Base-by-base conservation (phyloP, 208 protist species). In the Leishmania tarentolae region DNA sequence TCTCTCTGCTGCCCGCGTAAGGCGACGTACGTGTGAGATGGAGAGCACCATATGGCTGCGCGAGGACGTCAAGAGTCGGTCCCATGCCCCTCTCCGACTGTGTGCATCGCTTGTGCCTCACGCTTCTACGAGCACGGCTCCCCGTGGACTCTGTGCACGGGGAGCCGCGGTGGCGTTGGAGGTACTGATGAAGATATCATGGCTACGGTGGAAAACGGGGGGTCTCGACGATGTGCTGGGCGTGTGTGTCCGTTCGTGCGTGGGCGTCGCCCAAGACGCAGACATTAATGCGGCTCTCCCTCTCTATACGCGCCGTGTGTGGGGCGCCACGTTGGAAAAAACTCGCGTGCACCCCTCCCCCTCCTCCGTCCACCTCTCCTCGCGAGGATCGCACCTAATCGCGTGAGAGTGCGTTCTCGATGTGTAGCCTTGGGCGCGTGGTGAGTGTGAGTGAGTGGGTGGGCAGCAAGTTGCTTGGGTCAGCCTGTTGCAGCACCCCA, bases 1-100 rank as follows among this genome's bases (percentile, higher is more conserved):
- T 93, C 71, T 74, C 81, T 28, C 72, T 84, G 24, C 84, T 84
- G 2, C 76, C 61, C 21, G 37, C 15, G 28, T 80, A n/a, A 61
- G 28, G 28, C 42, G 57, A 24, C 44, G 52, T 19, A n/a, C n/a
- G 47, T 21, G n/a, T 17, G 44, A 19, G 50, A 46, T 42, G 13
- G 44, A 50, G 28, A n/a, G 4, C 19, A 15, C 28, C 2, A 35
- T 28, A 52, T 35, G 44, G 28, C 1, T n/a, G 68, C 52, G 68
- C 37, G 61, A 9, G 61, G 40, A n/a, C 24, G 65, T 42, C 35
- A 69, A 28, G 11, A 15, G 61, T 31, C 61, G 37, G n/a, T 21
- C 4, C 24, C 11, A 68, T 40, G 35, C 37, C 63, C 11, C 56
- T 61, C 56, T 13, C 59, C 31, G n/a, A 8, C n/a, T 44, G 28